Conservation (phyloP, 163 green algal species). For the Scenedesmus sp. region DNA sequence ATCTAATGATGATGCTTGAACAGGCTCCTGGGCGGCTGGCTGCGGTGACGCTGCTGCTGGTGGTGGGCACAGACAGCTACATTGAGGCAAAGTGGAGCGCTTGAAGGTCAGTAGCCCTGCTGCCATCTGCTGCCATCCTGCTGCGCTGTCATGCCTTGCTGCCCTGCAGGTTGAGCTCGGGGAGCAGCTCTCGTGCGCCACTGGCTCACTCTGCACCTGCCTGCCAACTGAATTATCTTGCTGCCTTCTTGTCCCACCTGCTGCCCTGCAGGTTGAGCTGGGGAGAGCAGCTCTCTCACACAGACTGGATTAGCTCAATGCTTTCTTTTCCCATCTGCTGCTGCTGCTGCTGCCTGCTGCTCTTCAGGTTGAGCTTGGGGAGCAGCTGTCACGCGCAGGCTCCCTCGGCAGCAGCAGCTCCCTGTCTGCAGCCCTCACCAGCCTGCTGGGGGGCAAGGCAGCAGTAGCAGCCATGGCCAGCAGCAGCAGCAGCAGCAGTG, state of each 20-base stretch:
- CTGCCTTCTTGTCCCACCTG: too few relatives aligned
- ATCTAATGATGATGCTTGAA: too few relatives aligned
- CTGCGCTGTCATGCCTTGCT: too few relatives aligned
- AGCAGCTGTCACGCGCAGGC: slow-evolving; percentile 57
- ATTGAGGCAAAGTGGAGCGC: not conserved
- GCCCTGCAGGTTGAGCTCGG: too few relatives aligned
- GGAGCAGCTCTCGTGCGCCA: too few relatives aligned
- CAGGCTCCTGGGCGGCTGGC: slow-evolving; percentile 54
- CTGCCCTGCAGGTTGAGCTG: not conserved
- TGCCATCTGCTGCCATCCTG: too few relatives aligned
- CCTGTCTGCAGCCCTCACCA: slow-evolving; percentile 49
- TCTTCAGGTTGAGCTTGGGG: slow-evolving; percentile 59
- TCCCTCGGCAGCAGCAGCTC: slow-evolving; percentile 27
- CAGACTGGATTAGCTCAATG: too few relatives aligned
- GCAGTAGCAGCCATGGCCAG: not conserved
- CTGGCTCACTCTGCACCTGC: too few relatives aligned
- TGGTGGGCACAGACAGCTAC: not conserved
- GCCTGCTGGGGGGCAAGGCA: slow-evolving; percentile 30
- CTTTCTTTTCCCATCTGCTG: not conserved
- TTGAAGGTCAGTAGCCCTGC: not conserved
- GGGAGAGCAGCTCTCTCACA: not conserved
- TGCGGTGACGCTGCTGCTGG: slow-evolving; percentile 58
- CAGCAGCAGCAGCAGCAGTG: not conserved
- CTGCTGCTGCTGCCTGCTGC: not conserved
- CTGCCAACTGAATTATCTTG: too few relatives aligned